These are phyloP conservation scores for Annulohypoxylon maeteangense DNA, from an alignment of 495 filamentous ascomycete species.

Conservation along the genomic window DNA sequence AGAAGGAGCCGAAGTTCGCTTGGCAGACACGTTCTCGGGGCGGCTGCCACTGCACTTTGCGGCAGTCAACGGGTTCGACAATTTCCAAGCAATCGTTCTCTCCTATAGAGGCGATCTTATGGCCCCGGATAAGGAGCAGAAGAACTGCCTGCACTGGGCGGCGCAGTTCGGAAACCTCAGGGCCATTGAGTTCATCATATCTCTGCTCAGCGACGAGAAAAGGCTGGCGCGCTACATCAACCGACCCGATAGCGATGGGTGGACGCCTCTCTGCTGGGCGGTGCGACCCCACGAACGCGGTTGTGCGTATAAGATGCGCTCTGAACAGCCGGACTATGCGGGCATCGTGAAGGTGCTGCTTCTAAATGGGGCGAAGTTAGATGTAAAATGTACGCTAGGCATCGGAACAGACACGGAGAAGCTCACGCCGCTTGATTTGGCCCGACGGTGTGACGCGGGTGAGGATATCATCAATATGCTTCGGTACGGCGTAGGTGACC, in stretches of 20 bases:
- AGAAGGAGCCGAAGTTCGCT: not conserved
- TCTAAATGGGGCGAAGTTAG: not conserved
- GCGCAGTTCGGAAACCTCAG: not conserved
- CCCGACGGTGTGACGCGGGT: not conserved
- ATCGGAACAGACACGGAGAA: not conserved
- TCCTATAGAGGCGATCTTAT: not conserved
- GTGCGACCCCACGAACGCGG: not conserved
- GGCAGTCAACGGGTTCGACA: not conserved
- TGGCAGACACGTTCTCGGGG: not conserved
- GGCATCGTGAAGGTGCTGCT: not conserved
- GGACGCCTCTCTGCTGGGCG: not conserved
- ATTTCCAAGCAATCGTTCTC: not conserved
- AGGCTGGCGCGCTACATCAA: not conserved
- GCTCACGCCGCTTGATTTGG: not conserved
- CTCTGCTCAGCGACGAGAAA: not conserved
- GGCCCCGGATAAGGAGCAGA: not conserved
- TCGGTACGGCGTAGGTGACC: not conserved
- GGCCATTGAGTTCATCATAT: not conserved
- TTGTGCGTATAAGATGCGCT: not conserved
- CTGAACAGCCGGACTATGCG: not conserved
- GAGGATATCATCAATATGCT: not conserved
- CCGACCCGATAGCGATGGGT: not conserved
- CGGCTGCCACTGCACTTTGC: not conserved
- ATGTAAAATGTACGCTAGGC: not conserved
- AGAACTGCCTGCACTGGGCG: not conserved